Conservation (phyloP, 768 basidiomycete genomes). For the Macrolepiota dolichaula region DNA sequence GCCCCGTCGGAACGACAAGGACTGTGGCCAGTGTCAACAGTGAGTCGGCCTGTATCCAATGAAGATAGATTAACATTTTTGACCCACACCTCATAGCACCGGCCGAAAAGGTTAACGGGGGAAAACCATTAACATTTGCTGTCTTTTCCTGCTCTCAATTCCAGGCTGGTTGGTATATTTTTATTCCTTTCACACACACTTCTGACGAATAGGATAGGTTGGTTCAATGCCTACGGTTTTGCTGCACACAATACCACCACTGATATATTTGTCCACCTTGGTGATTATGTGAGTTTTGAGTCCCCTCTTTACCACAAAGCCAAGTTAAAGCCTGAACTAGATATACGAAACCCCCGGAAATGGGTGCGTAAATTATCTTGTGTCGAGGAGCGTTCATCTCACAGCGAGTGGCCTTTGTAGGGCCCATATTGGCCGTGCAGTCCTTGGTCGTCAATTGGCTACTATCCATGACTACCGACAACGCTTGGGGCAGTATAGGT, state of each 20-base stretch:
- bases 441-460: conserved; percentile 51
- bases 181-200: neutral
- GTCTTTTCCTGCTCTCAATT: conserved; percentile 59
- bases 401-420: neutral
- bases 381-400: neutral
- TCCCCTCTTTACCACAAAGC: neutral
- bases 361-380: conserved; percentile 10
- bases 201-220: conserved; percentile 29
- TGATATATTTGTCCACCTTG: conserved; percentile 56
- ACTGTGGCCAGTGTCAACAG: conserved; percentile 46
- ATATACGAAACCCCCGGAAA: conserved; percentile 48
- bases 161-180: conserved; percentile 35
- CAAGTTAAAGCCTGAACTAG: conserved; percentile 19
- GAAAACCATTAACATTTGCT: conserved; percentile 47
- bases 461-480: conserved; percentile 55
- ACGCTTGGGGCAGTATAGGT: conserved; percentile 49
- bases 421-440: conserved; percentile 8
- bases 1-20: conserved; percentile 48
- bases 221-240: conserved; percentile 60
- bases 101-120: conserved; percentile 45
- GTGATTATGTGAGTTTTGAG: conserved; percentile 45
- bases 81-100: conserved; percentile 29
- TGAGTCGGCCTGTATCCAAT: conserved; percentile 20
- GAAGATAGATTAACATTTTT: neutral
- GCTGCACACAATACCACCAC: conserved; percentile 50